phyloP scores from a whole-genome alignment of 306 rosid genomes.

The Quercus suber region DNA sequence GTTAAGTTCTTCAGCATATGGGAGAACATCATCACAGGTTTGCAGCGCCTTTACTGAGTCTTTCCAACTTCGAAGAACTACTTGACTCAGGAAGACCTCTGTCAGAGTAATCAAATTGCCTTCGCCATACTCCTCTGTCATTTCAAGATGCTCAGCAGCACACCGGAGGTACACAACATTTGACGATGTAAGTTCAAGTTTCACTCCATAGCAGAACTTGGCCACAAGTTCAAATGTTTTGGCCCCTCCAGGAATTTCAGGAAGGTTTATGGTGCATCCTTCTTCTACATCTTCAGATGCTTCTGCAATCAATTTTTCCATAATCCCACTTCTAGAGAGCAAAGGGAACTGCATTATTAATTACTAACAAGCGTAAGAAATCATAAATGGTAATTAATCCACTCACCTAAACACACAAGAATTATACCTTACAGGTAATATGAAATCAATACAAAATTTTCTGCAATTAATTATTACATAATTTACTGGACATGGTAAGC shows the following conservation, averaged over 20 bases:
- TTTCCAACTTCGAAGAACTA: conserved; percentile 80
- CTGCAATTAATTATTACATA: background rate
- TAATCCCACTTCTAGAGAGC: conserved; percentile 94
- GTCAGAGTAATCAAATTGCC: conserved; percentile 71
- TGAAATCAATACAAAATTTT: background rate
- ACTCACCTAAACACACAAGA: background rate
- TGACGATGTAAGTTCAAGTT: conserved; percentile 91
- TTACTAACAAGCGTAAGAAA: conserved; percentile 18
- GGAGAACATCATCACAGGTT: conserved; percentile 61
- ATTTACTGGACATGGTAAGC: background rate
- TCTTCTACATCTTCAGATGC: conserved; percentile 69
- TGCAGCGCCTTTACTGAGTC: conserved; percentile 91
- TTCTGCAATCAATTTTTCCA: conserved; percentile 81
- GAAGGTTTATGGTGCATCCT: conserved; percentile 48
- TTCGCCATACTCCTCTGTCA: conserved; percentile 94
- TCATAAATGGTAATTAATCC: background rate
- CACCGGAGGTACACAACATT: conserved; percentile 85
- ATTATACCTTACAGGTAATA: background rate
- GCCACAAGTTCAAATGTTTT: conserved; percentile 93
- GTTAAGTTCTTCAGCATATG: conserved; percentile 66
- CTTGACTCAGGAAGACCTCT: conserved; percentile 79
- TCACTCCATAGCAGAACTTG: conserved; percentile 95
- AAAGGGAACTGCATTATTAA: conserved; percentile 84
- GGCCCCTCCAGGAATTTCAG: conserved; percentile 88
- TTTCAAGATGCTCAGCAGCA: conserved; percentile 88